phyloP scores from a whole-genome alignment of 2,329 filamentous ascomycete genomes.

The Raffaelea ambrosiae region DNA sequence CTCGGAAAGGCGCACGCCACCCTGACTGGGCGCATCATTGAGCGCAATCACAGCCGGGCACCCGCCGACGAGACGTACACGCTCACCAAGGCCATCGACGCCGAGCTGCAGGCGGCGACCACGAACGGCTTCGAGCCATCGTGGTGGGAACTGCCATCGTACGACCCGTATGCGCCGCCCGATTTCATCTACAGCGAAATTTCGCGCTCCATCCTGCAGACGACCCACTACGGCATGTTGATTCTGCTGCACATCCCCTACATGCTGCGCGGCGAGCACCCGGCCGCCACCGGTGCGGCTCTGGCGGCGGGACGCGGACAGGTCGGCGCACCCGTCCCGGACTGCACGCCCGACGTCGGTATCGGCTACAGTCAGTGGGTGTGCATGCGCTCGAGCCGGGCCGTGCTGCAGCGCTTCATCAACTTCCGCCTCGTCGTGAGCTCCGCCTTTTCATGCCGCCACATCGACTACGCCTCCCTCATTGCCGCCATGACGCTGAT shows the following conservation, averaged over 20 bases:
- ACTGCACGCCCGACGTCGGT: neutral
- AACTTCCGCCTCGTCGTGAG: slow-evolving; percentile 32
- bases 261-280: slow-evolving; percentile 27
- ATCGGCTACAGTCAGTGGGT: slow-evolving; percentile 40
- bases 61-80: slow-evolving; percentile 27
- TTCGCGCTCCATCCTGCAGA: slow-evolving; percentile 33
- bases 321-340: neutral
- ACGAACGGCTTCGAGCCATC: slow-evolving; percentile 26
- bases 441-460: slow-evolving; percentile 33
- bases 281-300: slow-evolving; percentile 17
- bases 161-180: slow-evolving; percentile 14
- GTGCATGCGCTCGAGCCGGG: slow-evolving; percentile 41
- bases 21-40: slow-evolving; percentile 35
- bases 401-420: slow-evolving; percentile 39
- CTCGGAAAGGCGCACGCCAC: slow-evolving; percentile 36
- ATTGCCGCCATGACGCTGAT: slow-evolving; percentile 43
- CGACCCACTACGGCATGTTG: slow-evolving; percentile 41
- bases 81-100: slow-evolving; percentile 33
- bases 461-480: slow-evolving; percentile 43
- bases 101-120: slow-evolving; percentile 35
- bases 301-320: neutral
- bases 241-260: slow-evolving; percentile 47
- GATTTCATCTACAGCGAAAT: slow-evolving; percentile 21
- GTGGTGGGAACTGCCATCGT: slow-evolving; percentile 38
- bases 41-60: slow-evolving; percentile 37